Conservation (phyloP, 75 land plant genomes). For the Pinus tabuliformis region DNA sequence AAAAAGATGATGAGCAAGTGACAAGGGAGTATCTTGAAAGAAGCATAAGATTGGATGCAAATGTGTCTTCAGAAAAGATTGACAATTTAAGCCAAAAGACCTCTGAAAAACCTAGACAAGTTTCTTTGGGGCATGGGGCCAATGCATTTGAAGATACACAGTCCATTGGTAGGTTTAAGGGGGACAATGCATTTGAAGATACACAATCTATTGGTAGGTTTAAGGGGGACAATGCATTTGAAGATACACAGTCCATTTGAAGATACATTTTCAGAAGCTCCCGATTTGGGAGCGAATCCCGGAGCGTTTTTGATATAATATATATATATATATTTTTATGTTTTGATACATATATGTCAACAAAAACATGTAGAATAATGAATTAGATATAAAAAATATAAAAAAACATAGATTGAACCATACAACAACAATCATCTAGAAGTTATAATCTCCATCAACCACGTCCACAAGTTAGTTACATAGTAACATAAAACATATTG, state of each 20-base stretch:
- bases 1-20: conserved; percentile 14
- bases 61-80: not conserved
- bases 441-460: no score
- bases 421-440: no score
- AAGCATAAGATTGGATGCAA: not conserved
- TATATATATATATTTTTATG: no score
- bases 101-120: not conserved
- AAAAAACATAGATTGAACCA: no score
- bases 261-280: no score
- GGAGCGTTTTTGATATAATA: no score
- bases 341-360: no score
- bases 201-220: not conserved
- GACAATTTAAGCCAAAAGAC: not conserved
- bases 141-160: not conserved
- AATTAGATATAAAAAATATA: no score
- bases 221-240: not conserved
- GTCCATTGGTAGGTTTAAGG: not conserved
- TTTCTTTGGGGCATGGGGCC: not conserved
- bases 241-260: not conserved
- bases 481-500: no score
- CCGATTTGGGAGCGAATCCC: no score
- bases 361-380: no score
- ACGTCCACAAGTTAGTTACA: no score
- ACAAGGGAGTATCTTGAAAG: conserved; percentile 11
- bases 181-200: not conserved